A percentile compares a stretch with the other conserved stretches of the same genome.
These are phyloP conservation scores for Inga laurina DNA, from an alignment of 306 rosid genomes.

Conservation along the genomic window DNA sequence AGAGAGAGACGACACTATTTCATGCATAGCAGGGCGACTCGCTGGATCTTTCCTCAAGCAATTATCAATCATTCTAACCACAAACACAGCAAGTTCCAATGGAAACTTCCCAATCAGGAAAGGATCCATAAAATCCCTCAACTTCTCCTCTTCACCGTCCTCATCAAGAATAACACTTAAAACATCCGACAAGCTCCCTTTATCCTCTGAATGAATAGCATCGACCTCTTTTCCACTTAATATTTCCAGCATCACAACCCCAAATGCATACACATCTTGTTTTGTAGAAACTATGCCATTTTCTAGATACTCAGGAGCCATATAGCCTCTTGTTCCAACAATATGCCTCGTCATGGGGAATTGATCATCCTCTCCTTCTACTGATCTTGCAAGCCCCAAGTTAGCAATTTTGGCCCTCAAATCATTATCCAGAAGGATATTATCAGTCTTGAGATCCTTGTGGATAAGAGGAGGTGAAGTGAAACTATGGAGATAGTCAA, in stretches of 20 bases:
- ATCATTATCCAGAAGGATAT: slow-evolving; percentile 65
- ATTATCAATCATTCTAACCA: slow-evolving; percentile 43
- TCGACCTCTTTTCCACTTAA: slow-evolving; percentile 73
- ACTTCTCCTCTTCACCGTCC: slow-evolving; percentile 41
- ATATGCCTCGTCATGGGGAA: slow-evolving; percentile 74
- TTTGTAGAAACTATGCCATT: slow-evolving; percentile 77
- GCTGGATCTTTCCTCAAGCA: slow-evolving; percentile 67
- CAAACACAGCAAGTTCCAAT: slow-evolving; percentile 53
- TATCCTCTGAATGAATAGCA: slow-evolving; percentile 43
- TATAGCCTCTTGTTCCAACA: slow-evolving; percentile 86
- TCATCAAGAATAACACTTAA: slow-evolving; percentile 37
- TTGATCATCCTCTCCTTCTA: slow-evolving; percentile 49
- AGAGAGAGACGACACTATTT: slow-evolving; percentile 62
- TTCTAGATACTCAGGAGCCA: slow-evolving; percentile 94
- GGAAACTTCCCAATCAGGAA: slow-evolving; percentile 56
- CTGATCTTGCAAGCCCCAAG: slow-evolving; percentile 61
- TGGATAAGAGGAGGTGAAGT: slow-evolving; percentile 72
- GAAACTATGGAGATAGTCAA: slow-evolving; percentile 82
- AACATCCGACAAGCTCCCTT: slow-evolving; percentile 37
- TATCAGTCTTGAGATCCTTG: slow-evolving; percentile 70
- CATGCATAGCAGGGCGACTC: slow-evolving; percentile 68
- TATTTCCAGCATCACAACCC: slow-evolving; percentile 67
- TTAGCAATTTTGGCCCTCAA: slow-evolving; percentile 72
- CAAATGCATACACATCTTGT: slow-evolving; percentile 84
- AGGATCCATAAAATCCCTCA: slow-evolving; percentile 62